Base-by-base conservation (phyloP, 1,284 basidiomycete genomes). In the Meira miltonrushii region DNA sequence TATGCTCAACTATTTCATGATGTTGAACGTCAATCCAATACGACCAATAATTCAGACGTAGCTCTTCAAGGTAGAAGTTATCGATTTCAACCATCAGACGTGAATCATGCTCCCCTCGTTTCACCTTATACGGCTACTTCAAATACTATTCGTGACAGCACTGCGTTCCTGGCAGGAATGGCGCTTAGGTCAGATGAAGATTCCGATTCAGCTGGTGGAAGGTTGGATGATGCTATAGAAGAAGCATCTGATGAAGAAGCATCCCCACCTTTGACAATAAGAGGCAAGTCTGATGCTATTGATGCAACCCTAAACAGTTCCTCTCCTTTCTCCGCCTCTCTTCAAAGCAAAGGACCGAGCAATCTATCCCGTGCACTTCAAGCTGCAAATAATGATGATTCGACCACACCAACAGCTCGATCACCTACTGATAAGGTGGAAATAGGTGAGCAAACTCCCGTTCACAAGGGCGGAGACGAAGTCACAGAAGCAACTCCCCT, bases 131-230 rank as follows among this genome's bases (percentile, higher is more conserved):
- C 75, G 6, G 75, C 74, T 10, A 74, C 71, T 2, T 66, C 62
- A 4, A 62, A 63, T 15, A 67, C 66, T 2, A 76, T 77, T 38
- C 66, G 75, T 7, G 72, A 69, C 39, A 62, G 67, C 10, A 77
- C 75, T 0, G 75, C 75, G 10, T 71, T 70, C 25, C 65, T 77
- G 1, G 75, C 74, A 1, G 73, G 68, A 11, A 66, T 72, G 66
- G 68, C 68, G 33, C 61, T 77, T 44, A 61, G 56, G 10, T 65
- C 69, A 15, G 74, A 74, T 25, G 72, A 69, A 23, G 65, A 66
- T 19, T 61, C 52, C 4, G 53, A 59, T 64, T 33, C 28, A n/a
- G 28, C 28, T 4, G 8, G n/a, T n/a, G 28, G 28, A 33, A 33
- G 28, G 28, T 4, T 33, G 28, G 1, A 54, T 55, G 3, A 13